These are phyloP conservation scores for Dichotomopilus funicola DNA, from an alignment of 2,329 filamentous ascomycete genomes.

Conservation along the genomic window DNA sequence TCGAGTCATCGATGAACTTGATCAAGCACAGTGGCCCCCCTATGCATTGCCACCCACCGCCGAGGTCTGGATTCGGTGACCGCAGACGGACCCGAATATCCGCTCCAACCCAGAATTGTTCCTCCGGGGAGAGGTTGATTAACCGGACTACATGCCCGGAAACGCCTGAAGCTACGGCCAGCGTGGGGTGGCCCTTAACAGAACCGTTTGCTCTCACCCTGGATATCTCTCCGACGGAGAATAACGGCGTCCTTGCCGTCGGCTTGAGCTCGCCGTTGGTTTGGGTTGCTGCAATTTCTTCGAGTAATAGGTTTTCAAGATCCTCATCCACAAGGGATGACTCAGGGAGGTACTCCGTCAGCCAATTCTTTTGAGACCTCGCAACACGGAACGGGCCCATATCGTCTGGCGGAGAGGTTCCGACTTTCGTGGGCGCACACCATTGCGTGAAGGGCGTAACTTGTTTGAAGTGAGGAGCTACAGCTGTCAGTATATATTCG, in stretches of 20 bases:
- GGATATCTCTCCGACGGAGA: conserved; percentile 51
- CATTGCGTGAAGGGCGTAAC: conserved; percentile 25
- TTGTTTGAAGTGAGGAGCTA: conserved; percentile 26
- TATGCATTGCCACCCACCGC: conserved; percentile 50
- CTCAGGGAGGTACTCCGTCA: conserved; percentile 45
- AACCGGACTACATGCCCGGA: conserved; percentile 54
- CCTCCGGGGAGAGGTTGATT: conserved; percentile 42
- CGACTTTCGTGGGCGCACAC: conserved; percentile 21
- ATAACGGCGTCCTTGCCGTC: conserved; percentile 29
- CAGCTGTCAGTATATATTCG: conserved; percentile 3
- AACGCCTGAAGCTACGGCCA: conserved; percentile 48
- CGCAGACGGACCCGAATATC: conserved; percentile 43
- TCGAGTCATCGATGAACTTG: conserved; percentile 40
- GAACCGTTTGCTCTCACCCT: conserved; percentile 31
- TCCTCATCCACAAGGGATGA: conserved; percentile 36
- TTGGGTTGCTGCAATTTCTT: conserved; percentile 29
- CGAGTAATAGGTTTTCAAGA: conserved; percentile 29
- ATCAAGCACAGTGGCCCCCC: conserved; percentile 44
- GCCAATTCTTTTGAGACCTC: conserved; percentile 41
- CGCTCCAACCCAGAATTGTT: conserved; percentile 48
- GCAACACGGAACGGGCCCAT: conserved; percentile 21
- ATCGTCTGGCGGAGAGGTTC: not conserved
- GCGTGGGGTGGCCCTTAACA: conserved; percentile 29
- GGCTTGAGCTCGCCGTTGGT: conserved; percentile 6
- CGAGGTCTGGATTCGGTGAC: conserved; percentile 34